These are phyloP conservation scores for Oleoguttula mirabilis DNA, from an alignment of 495 filamentous ascomycete species.

Conservation along the genomic window DNA sequence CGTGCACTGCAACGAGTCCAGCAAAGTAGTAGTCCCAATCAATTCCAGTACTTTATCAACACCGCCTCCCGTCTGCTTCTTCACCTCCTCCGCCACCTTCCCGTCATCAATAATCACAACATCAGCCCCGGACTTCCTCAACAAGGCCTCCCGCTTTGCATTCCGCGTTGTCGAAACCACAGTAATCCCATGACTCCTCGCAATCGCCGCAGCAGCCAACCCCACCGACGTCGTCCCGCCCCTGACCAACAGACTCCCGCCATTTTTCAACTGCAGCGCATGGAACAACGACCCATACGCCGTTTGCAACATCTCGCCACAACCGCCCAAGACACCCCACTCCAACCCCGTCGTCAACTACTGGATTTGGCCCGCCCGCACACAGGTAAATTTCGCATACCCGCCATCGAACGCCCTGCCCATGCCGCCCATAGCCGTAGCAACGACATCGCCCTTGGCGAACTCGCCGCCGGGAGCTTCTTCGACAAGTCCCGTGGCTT, in stretches of 20 bases:
- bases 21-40: constrained; percentile 32
- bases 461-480: constrained; percentile 34
- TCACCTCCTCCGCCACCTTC: constrained; percentile 28
- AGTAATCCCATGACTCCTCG: constrained; percentile 30
- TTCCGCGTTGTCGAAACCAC: constrained; percentile 35
- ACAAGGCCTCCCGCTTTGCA: constrained; percentile 26
- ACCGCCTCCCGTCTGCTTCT: constrained; percentile 23
- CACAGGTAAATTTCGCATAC: constrained; percentile 44
- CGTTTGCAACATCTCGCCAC: constrained; percentile 47
- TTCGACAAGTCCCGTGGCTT: constrained; percentile 37
- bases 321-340: constrained; percentile 37
- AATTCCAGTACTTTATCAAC: constrained; percentile 42
- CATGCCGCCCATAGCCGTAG: constrained; percentile 44
- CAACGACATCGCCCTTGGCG: constrained; percentile 33
- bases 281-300: constrained; percentile 37
- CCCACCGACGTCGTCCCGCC: constrained; percentile 41
- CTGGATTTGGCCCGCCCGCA: constrained; percentile 35
- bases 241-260: constrained; percentile 38
- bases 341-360: constrained; percentile 28
- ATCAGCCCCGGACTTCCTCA: constrained; percentile 32
- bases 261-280: constrained; percentile 30
- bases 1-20: constrained; percentile 35
- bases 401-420: constrained; percentile 40
- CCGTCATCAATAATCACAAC: constrained; percentile 36
- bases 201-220: constrained; percentile 38